These are phyloP conservation scores for Fusarium domesticum DNA, from an alignment of 2,329 filamentous ascomycete genomes.

Conservation along the genomic window DNA sequence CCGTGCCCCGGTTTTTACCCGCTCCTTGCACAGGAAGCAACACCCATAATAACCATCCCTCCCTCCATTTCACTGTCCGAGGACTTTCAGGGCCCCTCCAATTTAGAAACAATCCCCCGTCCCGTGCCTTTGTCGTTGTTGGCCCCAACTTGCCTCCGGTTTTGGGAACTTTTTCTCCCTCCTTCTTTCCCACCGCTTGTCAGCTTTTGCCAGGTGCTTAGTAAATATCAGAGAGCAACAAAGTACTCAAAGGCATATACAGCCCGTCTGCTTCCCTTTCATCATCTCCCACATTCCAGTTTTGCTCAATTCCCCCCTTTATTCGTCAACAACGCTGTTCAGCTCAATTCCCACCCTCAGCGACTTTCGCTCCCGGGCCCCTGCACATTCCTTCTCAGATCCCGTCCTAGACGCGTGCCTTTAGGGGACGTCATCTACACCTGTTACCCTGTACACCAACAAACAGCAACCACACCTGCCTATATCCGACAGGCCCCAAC, in stretches of 20 bases:
- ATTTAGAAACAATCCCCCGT: slow-evolving; percentile 24
- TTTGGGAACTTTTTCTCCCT: slow-evolving; percentile 13
- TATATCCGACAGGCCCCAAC: slow-evolving; percentile 5
- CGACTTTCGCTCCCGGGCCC: slow-evolving; percentile 8
- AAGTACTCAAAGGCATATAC: neutral
- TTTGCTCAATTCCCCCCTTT: too few relatives aligned
- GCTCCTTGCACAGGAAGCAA: slow-evolving; percentile 27
- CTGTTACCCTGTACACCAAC: slow-evolving; percentile 12
- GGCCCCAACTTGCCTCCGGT: slow-evolving; percentile 17
- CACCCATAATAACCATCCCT: neutral
- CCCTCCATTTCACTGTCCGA: slow-evolving; percentile 7
- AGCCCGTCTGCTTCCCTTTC: slow-evolving; percentile 6
- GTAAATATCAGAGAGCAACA: slow-evolving; percentile 13
- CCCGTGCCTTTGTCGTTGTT: slow-evolving; percentile 26
- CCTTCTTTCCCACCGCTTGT: slow-evolving; percentile 12
- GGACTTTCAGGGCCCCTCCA: slow-evolving; percentile 12
- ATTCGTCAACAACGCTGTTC: too few relatives aligned
- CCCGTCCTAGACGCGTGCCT: slow-evolving; percentile 20
- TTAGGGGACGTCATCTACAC: slow-evolving; percentile 30
- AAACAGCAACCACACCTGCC: slow-evolving; percentile 22
- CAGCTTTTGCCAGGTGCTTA: slow-evolving; percentile 15
- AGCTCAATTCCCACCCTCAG: too few relatives aligned
- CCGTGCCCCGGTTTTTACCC: slow-evolving; percentile 26
- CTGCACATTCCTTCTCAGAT: slow-evolving; percentile 18
- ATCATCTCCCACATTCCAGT: slow-evolving; percentile 9